A percentile compares a stretch with the other conserved stretches of the same genome.
phyloP scores from a whole-genome alignment of 1,284 basidiomycete genomes.

The Exobasidium cylindrosporum region DNA sequence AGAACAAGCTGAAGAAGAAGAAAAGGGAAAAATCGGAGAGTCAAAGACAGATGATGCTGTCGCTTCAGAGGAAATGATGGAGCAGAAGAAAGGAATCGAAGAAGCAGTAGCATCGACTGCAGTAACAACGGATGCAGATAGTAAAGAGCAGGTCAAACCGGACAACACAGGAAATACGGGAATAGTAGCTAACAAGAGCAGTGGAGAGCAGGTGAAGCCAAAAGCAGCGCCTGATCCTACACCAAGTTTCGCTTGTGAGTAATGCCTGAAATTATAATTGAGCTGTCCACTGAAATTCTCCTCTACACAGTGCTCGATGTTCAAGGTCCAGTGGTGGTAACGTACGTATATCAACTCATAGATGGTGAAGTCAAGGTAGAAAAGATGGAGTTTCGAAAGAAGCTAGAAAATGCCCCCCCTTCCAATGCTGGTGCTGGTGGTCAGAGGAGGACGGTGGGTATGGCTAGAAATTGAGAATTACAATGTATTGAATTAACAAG shows the following conservation, averaged over 20 bases:
- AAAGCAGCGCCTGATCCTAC: conserved; percentile 32
- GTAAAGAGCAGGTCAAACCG: conserved; percentile 1
- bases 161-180: conserved; percentile 7
- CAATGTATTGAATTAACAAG: neutral
- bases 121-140: neutral
- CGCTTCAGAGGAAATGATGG: neutral
- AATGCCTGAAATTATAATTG: neutral
- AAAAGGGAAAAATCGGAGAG: neutral
- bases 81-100: conserved; percentile 9
- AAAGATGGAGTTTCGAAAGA: conserved; percentile 52
- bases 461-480: neutral
- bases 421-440: neutral
- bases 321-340: conserved; percentile 50
- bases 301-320: conserved; percentile 45
- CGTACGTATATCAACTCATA: conserved; percentile 54
- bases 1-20: conserved; percentile 15
- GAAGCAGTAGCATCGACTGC: neutral
- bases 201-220: conserved; percentile 15
- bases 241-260: conserved; percentile 46
- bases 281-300: conserved; percentile 2
- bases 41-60: neutral
- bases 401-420: conserved; percentile 2
- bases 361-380: conserved; percentile 54
- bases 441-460: neutral
- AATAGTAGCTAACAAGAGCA: conserved; percentile 4